A percentile compares a stretch with the other conserved stretches of the same genome.
Evolutionary conservation across 2,329 filamentous ascomycete genomes (phyloP).

Genomic region (Dothideomycetidae sp.): DNA sequence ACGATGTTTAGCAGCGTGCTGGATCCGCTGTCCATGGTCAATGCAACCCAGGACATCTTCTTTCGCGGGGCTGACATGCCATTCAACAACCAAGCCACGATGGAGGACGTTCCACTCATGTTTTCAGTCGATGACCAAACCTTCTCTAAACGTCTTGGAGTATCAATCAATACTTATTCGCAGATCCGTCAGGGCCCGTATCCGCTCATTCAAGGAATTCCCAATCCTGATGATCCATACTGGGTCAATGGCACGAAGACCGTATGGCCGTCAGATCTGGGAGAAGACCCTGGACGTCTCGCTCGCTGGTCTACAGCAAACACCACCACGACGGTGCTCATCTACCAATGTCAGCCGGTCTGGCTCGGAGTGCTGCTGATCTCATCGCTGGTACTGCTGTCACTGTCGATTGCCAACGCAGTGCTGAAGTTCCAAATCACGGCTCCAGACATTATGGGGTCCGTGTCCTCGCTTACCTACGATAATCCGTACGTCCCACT

Average conservation of each 20-base stretch:
- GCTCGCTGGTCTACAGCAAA: constrained; percentile 17
- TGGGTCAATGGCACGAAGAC: constrained; percentile 11
- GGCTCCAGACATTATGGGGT: constrained; percentile 24
- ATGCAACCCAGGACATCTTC: constrained; percentile 7
- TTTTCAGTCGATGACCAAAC: neutral
- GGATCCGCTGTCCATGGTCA: neutral
- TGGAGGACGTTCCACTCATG: neutral
- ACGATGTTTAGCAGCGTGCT: neutral
- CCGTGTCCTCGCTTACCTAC: constrained; percentile 25
- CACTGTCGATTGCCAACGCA: constrained; percentile 14
- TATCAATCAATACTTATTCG: constrained; percentile 22
- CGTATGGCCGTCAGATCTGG: neutral
- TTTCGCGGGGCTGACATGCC: constrained; percentile 7
- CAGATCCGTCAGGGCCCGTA: constrained; percentile 18
- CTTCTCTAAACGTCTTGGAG: constrained; percentile 17
- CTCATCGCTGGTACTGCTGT: constrained; percentile 14
- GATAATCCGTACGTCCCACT: constrained; percentile 22
- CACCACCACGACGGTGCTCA: constrained; percentile 10
- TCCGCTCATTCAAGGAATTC: constrained; percentile 17
- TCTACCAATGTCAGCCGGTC: constrained; percentile 19
- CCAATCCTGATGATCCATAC: neutral
- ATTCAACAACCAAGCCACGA: neutral
- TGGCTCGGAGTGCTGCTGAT: constrained; percentile 20
- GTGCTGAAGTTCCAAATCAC: constrained; percentile 19
- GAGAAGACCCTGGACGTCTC: constrained; percentile 14